These are phyloP conservation scores for Kodamaea neixiangensis DNA, from an alignment of 805 yeast species.

Conservation along the genomic window DNA sequence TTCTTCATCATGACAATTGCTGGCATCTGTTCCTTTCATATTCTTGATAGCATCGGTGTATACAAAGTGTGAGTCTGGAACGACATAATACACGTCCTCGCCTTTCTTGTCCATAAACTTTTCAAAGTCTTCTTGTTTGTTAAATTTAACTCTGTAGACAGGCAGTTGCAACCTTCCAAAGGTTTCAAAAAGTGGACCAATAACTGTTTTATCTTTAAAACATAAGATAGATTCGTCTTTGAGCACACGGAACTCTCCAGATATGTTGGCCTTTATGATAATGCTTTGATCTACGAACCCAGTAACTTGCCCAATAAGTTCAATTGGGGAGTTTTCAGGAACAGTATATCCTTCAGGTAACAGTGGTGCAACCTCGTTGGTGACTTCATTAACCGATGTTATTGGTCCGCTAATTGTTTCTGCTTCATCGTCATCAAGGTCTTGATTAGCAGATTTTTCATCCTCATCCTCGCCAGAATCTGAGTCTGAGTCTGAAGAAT, in stretches of 20 bases:
- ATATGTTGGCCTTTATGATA: slow-evolving; percentile 66
- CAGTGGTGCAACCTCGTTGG: slow-evolving; percentile 65
- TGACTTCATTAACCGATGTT: slow-evolving; percentile 71
- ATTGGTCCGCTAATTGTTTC: slow-evolving; percentile 61
- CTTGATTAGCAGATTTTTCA: slow-evolving; percentile 14
- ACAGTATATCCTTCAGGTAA: slow-evolving; percentile 69
- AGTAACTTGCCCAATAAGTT: slow-evolving; percentile 67
- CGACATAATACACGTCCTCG: slow-evolving; percentile 68
- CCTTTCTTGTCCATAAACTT: slow-evolving; percentile 53
- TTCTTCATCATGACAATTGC: slow-evolving; percentile 94
- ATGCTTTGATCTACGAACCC: slow-evolving; percentile 72
- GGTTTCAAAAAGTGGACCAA: slow-evolving; percentile 84
- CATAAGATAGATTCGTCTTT: slow-evolving; percentile 82
- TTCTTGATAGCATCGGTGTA: slow-evolving; percentile 71
- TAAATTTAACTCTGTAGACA: slow-evolving; percentile 72
- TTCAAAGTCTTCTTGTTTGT: slow-evolving; percentile 49
- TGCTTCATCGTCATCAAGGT: slow-evolving; percentile 45
- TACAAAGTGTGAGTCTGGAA: slow-evolving; percentile 75
- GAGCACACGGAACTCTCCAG: slow-evolving; percentile 84
- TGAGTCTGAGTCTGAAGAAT: slow-evolving; percentile 15
- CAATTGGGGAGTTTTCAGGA: slow-evolving; percentile 62
- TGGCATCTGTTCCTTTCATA: slow-evolving; percentile 89
- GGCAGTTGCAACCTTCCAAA: slow-evolving; percentile 89
- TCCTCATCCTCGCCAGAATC: slow-evolving; percentile 21
- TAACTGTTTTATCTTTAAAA: slow-evolving; percentile 62